Evolutionary conservation across 805 yeast genomes (phyloP), one percentile per base, ranked within the genome.

Genomic region (Candida ipomoeae): DNA sequence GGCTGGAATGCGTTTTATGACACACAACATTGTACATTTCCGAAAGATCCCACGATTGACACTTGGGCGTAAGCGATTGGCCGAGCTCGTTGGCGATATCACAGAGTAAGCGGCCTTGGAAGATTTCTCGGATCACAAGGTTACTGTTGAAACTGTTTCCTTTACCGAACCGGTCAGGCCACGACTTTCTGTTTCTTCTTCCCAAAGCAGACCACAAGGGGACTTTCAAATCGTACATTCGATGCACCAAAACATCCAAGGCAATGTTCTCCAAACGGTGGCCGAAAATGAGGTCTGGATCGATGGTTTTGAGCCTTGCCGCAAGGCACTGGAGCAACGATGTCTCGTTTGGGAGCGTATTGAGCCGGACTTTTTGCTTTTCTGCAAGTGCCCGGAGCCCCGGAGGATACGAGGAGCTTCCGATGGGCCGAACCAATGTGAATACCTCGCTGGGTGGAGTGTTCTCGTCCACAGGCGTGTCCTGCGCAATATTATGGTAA

Each of bases 71-170:
- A 55, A 92, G 73, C 0, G 97, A 91, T 65, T 87, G 94, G 44
- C 98, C 99, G 83, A 91, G 80, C 61, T 89, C 96, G 67, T 94
- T 94, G 46, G 92, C 89, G 62, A 94, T 82, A 68, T 94, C 99
- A 77, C 97, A 89, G 42, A 92, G 62, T 49, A 94, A 76, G 59
- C 99, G 78, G 35, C 99, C 99, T 36, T 90, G 82, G 61, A 85
- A 78, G 18, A 89, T 78, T 49, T 88, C 90, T 46, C 86, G 74
- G 15, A 88, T 75, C 38, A 79, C 76, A 57, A 80, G 76, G 55
- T 73, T 79, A 52, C 74, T 77, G 63, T 82, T 77, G 48, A 74
- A 77, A 36, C 74, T 71, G 44, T 74, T 75, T 17, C 74, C 73
- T 50, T 77, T 77, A 31, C 84, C 87, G 64, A 85, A 83, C 55